Base-by-base conservation (phyloP, 495 filamentous ascomycete genomes). In the Apodospora peruviana region DNA sequence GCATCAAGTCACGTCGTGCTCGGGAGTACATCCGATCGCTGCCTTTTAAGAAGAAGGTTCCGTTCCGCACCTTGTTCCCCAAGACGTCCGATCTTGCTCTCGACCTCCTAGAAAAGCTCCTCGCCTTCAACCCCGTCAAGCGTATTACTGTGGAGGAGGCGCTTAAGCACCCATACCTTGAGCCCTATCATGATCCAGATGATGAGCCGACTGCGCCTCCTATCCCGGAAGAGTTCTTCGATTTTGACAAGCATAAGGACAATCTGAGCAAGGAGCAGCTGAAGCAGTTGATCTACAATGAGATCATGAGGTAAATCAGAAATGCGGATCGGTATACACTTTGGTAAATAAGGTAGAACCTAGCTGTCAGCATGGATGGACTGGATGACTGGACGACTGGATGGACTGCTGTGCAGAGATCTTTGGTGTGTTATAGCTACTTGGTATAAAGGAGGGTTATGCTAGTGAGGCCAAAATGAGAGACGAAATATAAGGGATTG, bases 21-120 rank as follows among this genome's bases (percentile, higher is more conserved):
- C 84, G 94, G 51, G 94, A 99, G 70, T 99, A 99, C 71, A 99
- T 99, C 66, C 90, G 94, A 35, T 96, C 91, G 39, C 83, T 99
- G 32, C 94, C 94, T n/a, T 99, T 99, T 78, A 99, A 97, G 82
- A 99, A 99, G 86, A 96, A 96, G 81, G 91, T 97, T 41, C 91
- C 94, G 0, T 94, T 96, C 84, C 88, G 90, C 61, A 85, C 85
- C 32, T 84, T 99, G 72, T 99, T 99, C 79, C 94, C 93, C 48
- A 95, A 95, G 76, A 95, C 90, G 36, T 93, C 89, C 34, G 90
- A 96, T 27, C 76, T 91, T 41, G 94, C 94, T 1, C 80, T 97
- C 23, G 93, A 99, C 60, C 77, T 99, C 34, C 75, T 99, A 22
- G 94, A 99, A 75, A 91, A 91, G 67, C 77, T 99, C 12, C 78